Percentiles rank a stretch among this genome's conserved stretches.
phyloP scores from a whole-genome alignment of 257 asterid species.

The Solanum okadae region DNA sequence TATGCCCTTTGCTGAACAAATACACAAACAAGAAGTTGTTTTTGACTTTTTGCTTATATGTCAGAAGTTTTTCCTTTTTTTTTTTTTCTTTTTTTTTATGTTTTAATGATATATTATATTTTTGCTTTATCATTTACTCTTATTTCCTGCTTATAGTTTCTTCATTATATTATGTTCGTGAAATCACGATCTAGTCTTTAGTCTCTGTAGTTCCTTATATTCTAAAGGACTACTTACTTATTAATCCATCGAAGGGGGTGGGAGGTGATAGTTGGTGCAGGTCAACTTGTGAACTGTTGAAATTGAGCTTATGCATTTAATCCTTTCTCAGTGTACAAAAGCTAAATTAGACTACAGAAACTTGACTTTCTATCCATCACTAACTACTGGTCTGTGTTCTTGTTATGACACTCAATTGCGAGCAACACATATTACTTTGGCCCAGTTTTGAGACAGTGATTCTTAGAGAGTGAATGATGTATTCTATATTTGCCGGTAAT shows the following conservation, averaged over 20 bases:
- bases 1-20: not conserved
- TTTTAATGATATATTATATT: not conserved
- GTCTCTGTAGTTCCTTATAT: not conserved
- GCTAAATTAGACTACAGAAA: not conserved
- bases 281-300: not conserved
- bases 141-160: not conserved
- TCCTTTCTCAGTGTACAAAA: not conserved
- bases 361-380: not conserved
- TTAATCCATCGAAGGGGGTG: not conserved
- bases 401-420: not conserved
- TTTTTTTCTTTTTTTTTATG: not conserved
- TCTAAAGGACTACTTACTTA: not conserved
- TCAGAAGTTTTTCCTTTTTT: not conserved
- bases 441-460: not conserved
- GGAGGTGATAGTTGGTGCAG: not conserved
- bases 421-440: not conserved
- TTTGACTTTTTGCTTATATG: not conserved
- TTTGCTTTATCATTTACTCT: not conserved
- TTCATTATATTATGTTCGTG: not conserved
- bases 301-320: not conserved
- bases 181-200: not conserved
- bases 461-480: not conserved
- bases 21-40: not conserved
- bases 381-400: not conserved
- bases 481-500: constrained; percentile 9